Conservation (phyloP, 306 rosid species). For the Parietaria judaica region DNA sequence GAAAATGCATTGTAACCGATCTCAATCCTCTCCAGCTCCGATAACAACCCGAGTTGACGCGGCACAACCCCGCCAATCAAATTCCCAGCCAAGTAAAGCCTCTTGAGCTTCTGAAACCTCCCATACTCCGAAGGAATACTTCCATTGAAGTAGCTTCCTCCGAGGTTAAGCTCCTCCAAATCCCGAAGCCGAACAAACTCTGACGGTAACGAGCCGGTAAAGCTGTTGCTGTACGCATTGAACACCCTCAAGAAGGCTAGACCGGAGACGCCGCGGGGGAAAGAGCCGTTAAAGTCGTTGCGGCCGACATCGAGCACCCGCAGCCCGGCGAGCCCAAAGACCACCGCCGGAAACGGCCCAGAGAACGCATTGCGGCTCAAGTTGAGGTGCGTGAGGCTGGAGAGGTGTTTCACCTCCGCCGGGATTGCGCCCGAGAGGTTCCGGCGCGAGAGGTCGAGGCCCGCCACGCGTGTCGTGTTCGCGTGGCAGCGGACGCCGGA, state of each 20-base stretch:
- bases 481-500: conserved; percentile 70
- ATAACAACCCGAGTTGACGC: conserved; percentile 39
- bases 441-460: conserved; percentile 64
- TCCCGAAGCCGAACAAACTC: conserved; percentile 47
- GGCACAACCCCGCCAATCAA: conserved; percentile 55
- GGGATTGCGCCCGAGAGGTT: conserved; percentile 78
- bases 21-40: conserved; percentile 61
- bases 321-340: conserved; percentile 51
- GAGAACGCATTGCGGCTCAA: conserved; percentile 58
- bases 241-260: conserved; percentile 60
- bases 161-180: conserved; percentile 74
- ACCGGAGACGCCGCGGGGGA: conserved; percentile 83
- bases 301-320: conserved; percentile 61
- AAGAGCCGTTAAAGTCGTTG: conserved; percentile 59
- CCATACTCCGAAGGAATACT: conserved; percentile 57
- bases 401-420: conserved; percentile 42
- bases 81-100: conserved; percentile 63
- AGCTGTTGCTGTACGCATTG: conserved; percentile 78
- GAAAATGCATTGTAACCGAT: conserved; percentile 72
- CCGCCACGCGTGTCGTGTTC: conserved; percentile 38
- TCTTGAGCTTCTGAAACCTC: conserved; percentile 39
- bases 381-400: conserved; percentile 52
- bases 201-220: conserved; percentile 55
- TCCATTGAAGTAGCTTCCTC: conserved; percentile 82
- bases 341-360: conserved; percentile 49